These are phyloP conservation scores for Colletotrichum limetticola DNA, from an alignment of 2,329 filamentous ascomycete genomes.

Conservation along the genomic window DNA sequence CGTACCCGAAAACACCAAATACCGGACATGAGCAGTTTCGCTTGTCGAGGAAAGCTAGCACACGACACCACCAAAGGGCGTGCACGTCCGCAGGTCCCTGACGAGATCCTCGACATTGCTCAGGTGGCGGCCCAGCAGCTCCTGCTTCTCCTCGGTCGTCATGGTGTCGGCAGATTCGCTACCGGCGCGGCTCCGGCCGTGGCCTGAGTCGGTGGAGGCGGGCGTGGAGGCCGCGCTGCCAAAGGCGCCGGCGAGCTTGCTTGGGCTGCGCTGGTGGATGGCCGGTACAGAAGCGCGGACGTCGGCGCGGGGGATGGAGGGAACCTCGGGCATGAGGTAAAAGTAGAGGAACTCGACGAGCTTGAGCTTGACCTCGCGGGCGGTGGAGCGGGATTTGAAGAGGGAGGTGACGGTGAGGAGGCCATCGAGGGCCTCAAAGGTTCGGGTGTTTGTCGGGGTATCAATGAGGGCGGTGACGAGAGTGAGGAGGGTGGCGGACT, in stretches of 20 bases:
- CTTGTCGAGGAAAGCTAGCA: conserved; percentile 44
- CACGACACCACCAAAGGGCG: conserved; percentile 75
- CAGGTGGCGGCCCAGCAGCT: conserved; percentile 79
- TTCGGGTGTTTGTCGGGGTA: conserved; percentile 86
- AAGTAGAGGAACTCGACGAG: conserved; percentile 99
- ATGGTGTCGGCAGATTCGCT: conserved; percentile 61
- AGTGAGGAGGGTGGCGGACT: conserved; percentile 88
- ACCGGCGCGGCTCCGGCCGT: conserved; percentile 46
- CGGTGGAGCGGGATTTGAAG: conserved; percentile 89
- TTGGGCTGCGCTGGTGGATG: conserved; percentile 74
- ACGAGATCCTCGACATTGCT: conserved; percentile 87
- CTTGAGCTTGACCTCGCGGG: conserved; percentile 91
- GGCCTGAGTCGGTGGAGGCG: conserved; percentile 41
- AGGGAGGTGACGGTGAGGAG: conserved; percentile 91
- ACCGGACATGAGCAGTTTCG: not conserved
- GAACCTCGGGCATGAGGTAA: conserved; percentile 94
- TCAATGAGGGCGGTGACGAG: conserved; percentile 91
- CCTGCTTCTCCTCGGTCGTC: conserved; percentile 84
- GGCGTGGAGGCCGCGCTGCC: conserved; percentile 45
- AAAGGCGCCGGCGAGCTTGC: conserved; percentile 72
- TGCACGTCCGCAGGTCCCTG: conserved; percentile 82
- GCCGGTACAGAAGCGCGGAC: conserved; percentile 57
- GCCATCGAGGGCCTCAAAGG: conserved; percentile 92
- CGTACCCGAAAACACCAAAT: conserved; percentile 20
- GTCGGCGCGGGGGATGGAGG: conserved; percentile 62